Evolutionary conservation across 352 stramenopile genomes (phyloP).

Genomic region (Pythium phragmiticola): DNA sequence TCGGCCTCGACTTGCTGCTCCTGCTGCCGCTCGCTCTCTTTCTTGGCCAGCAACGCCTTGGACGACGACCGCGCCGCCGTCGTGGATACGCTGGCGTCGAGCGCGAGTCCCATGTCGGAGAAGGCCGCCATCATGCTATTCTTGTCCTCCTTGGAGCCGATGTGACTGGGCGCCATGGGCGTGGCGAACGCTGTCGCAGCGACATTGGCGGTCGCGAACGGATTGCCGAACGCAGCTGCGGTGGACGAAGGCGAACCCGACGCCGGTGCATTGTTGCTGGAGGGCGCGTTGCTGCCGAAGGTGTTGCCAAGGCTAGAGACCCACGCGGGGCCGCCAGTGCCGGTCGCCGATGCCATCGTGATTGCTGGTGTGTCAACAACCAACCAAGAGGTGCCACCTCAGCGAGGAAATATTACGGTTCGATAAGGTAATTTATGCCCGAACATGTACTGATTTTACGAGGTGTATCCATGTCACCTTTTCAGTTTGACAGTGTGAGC

Average conservation of each 20-base stretch:
- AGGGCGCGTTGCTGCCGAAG: background rate
- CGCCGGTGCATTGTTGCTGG: background rate
- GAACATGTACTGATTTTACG: constrained; percentile 6
- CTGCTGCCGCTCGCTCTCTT: constrained; percentile 39
- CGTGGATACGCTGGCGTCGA: constrained; percentile 25
- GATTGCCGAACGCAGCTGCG: constrained; percentile 20
- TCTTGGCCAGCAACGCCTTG: constrained; percentile 53
- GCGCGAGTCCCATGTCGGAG: constrained; percentile 48
- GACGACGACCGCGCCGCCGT: constrained; percentile 29
- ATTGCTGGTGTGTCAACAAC: background rate
- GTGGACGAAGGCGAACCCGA: background rate
- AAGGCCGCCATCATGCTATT: constrained; percentile 58
- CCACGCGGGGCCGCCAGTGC: constrained; percentile 11
- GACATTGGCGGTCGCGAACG: constrained; percentile 21
- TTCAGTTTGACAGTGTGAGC: background rate
- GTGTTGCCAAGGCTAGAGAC: constrained; percentile 22
- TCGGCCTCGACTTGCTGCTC: constrained; percentile 33
- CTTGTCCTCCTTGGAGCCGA: constrained; percentile 25
- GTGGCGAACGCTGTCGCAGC: background rate
- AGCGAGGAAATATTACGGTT: background rate
- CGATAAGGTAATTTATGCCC: background rate
- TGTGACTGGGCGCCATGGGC: constrained; percentile 1
- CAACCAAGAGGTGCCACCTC: constrained; percentile 10
- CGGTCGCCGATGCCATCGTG: constrained; percentile 2
- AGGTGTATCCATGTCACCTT: background rate